Conservation (phyloP, 1,139 yeast species). For the Debaryomycetaceae sp. region DNA sequence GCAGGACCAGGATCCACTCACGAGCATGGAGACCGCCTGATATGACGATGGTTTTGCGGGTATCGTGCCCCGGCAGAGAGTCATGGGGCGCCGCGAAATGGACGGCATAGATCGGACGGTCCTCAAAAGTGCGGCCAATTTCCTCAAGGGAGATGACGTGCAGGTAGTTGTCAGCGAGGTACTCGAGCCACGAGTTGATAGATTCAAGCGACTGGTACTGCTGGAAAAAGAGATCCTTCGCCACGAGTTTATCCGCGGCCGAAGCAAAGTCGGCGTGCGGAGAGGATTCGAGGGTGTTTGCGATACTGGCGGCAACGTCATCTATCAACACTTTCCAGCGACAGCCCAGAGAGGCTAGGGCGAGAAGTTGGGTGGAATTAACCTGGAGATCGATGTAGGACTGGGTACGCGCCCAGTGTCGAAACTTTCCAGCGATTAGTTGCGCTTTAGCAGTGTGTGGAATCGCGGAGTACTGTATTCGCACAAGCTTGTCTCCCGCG, state of each 20-base stretch:
- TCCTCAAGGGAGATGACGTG: slow-evolving; percentile 46
- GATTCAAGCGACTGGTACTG: slow-evolving; percentile 61
- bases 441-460: too few relatives aligned
- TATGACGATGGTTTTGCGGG: slow-evolving; percentile 59
- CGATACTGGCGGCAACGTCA: slow-evolving; percentile 2
- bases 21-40: slow-evolving; percentile 86
- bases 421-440: too few relatives aligned
- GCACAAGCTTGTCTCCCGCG: too few relatives aligned
- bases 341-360: neutral
- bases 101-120: slow-evolving; percentile 55
- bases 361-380: neutral
- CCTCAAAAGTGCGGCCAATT: slow-evolving; percentile 69
- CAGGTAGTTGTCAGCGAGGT: slow-evolving; percentile 48
- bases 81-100: slow-evolving; percentile 42
- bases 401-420: neutral
- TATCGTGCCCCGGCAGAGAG: slow-evolving; percentile 17
- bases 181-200: slow-evolving; percentile 61
- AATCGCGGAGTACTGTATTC: too few relatives aligned
- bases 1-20: slow-evolving; percentile 77
- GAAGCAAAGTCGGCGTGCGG: slow-evolving; percentile 7
- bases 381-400: neutral
- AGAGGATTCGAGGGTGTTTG: slow-evolving; percentile 11
- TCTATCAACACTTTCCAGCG: neutral
- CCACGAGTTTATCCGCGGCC: slow-evolving; percentile 13
- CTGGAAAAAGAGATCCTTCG: slow-evolving; percentile 40